phyloP scores from a whole-genome alignment of 148 eudicot species.

The Arbutus unedo region DNA sequence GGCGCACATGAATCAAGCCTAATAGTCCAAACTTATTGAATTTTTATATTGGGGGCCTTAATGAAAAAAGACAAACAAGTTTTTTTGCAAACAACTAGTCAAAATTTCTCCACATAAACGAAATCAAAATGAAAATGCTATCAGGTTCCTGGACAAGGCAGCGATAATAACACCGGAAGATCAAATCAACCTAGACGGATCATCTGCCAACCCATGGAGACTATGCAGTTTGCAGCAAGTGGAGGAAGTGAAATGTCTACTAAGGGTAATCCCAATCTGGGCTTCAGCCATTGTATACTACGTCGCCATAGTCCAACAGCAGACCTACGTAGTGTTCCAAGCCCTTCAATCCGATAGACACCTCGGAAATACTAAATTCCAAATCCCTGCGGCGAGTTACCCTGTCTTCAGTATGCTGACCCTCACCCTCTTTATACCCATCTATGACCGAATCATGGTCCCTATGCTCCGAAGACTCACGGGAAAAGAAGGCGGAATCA shows the following conservation, averaged over 20 bases:
- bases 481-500: conserved; percentile 64
- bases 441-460: conserved; percentile 59
- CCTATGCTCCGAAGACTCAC: conserved; percentile 49
- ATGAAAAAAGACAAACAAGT: background rate
- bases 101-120: background rate
- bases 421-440: conserved; percentile 46
- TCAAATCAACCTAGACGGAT: conserved; percentile 48
- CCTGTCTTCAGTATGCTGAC: conserved; percentile 57
- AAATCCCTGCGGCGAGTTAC: conserved; percentile 74
- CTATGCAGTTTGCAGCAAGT: conserved; percentile 65
- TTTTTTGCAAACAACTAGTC: background rate
- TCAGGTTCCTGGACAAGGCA: conserved; percentile 59
- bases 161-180: conserved; percentile 39
- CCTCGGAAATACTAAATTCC: conserved; percentile 34
- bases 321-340: conserved; percentile 55
- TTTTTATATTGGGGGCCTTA: background rate
- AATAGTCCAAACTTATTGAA: background rate
- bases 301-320: conserved; percentile 38
- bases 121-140: background rate
- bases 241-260: conserved; percentile 66
- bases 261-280: conserved; percentile 67
- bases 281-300: conserved; percentile 51
- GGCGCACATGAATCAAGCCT: background rate
- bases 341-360: conserved; percentile 64
- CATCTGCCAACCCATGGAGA: conserved; percentile 61